Base-by-base conservation (phyloP, 768 basidiomycete species). In the Lentinula detonsa region DNA sequence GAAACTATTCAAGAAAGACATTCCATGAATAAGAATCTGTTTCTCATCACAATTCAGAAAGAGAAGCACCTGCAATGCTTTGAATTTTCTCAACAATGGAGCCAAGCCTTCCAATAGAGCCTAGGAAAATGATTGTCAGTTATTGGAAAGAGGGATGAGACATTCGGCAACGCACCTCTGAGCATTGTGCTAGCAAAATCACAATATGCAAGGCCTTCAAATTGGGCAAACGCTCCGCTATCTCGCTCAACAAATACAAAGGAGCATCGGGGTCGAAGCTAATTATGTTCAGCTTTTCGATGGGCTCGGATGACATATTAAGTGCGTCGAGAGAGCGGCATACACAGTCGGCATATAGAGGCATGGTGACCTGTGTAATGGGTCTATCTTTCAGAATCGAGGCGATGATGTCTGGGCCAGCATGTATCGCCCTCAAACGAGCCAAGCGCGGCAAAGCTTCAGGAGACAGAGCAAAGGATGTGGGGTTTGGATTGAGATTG, bases 181-280 rank as follows among this genome's bases (percentile, higher is more conserved):
- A 76, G 57, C 81, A 81, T 13, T 78, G 75, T 2, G 80, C 75
- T 63, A 81, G 73, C 21, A 86, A 72, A 50, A 85, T 75, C 9
- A 88, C 84, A 34, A 87, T 71, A 65, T 87, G 85, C 34, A 88
- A 69, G 1, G 85, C 84, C 67, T 88, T 84, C 52, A 88, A 71
- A 37, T 74, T 57, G 0, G 79, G 77, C 4, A 86, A 73, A 4
- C 82, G 75, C 48, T 65, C 61, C 9, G 81, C 76, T 3, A 88
- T 73, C 53, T 81, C 78, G 2, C 72, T 63, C 23, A 88, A 70
- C 56, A 87, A 70, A 55, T 73, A 70, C 1, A 72, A 67, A 11
- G 81, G 81, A 0, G 78, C 73, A 1, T 71, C 67, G 3, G 77
- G 71, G 62, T 86, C 85, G 53, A 87, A 82, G 42, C 81, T 81